Percentiles rank a stretch among this genome's conserved stretches.
Conservation (phyloP, 2,329 filamentous ascomycete species). For the Diaporthe ilicicola region DNA sequence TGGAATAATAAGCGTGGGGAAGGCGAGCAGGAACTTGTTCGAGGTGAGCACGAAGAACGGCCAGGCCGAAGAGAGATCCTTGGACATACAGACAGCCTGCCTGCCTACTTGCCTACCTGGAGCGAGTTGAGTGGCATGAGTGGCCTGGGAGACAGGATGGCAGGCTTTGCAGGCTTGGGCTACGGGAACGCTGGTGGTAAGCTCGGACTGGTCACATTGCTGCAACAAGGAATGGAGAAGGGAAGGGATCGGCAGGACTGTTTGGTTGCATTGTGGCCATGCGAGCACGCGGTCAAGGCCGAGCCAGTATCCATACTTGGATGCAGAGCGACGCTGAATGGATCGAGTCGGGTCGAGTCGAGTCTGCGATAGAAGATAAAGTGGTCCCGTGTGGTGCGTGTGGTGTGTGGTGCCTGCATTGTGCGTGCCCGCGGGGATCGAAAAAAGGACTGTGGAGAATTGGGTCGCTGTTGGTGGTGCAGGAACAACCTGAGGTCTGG, state of each 20-base stretch:
- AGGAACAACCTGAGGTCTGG: neutral
- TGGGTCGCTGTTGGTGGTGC: neutral
- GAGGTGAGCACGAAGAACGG: neutral
- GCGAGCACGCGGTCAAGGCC: neutral
- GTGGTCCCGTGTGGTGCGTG: neutral
- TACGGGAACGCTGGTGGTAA: neutral
- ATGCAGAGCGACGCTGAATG: neutral
- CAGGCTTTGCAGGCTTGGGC: too few species aligned
- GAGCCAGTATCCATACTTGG: neutral
- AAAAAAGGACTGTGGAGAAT: neutral
- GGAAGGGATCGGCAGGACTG: conserved; percentile 1
- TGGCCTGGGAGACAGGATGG: too few species aligned
- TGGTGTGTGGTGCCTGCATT: neutral
- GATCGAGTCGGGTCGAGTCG: too few species aligned
- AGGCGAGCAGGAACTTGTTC: neutral
- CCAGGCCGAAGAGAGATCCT: neutral
- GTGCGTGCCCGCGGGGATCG: neutral
- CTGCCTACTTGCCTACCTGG: neutral
- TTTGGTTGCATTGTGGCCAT: neutral
- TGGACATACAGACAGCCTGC: too few species aligned
- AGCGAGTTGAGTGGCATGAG: too few species aligned
- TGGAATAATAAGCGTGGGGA: neutral
- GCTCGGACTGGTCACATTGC: neutral
- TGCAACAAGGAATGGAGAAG: neutral
- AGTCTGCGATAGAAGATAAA: too few species aligned